Percentiles rank a stretch among this genome's conserved stretches.
Evolutionary conservation across 2,329 filamentous ascomycete genomes (phyloP).

Genomic region (Penicillium expansum): DNA sequence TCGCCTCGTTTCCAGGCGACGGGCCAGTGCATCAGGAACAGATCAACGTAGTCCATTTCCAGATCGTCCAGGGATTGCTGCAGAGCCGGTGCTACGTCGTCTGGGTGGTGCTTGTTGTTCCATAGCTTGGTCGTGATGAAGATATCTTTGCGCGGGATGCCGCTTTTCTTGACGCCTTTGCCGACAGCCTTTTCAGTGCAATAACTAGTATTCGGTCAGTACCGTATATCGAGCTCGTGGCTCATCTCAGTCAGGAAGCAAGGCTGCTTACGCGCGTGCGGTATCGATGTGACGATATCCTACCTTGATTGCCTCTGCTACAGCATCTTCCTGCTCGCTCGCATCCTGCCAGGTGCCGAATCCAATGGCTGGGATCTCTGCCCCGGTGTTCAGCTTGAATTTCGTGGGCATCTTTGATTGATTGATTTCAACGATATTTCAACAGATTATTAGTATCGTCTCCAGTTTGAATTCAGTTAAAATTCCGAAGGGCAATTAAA

Average conservation of each 20-base stretch:
- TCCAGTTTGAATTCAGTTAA: neutral
- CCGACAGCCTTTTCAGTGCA: slow-evolving; percentile 66
- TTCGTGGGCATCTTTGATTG: slow-evolving; percentile 29
- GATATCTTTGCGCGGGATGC: slow-evolving; percentile 62
- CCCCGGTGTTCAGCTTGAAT: slow-evolving; percentile 50
- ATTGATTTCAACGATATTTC: neutral
- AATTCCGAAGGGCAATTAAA: too few relatives aligned
- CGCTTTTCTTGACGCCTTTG: slow-evolving; percentile 60
- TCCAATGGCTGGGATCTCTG: slow-evolving; percentile 48
- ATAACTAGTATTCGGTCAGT: slow-evolving; percentile 43
- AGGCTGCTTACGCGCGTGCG: slow-evolving; percentile 40
- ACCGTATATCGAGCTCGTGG: neutral
- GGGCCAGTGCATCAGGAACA: slow-evolving; percentile 69
- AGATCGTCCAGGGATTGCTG: slow-evolving; percentile 61
- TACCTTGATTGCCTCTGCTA: slow-evolving; percentile 47
- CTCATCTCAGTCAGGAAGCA: neutral
- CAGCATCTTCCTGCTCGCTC: slow-evolving; percentile 50
- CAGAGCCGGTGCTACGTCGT: slow-evolving; percentile 62
- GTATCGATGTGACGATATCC: slow-evolving; percentile 59
- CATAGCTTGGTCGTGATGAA: slow-evolving; percentile 68
- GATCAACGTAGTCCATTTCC: slow-evolving; percentile 64
- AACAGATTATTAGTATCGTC: neutral
- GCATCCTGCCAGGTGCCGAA: slow-evolving; percentile 57
- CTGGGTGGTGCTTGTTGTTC: slow-evolving; percentile 61
- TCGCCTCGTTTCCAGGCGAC: slow-evolving; percentile 53